A percentile compares a stretch with the other conserved stretches of the same genome.
These are phyloP conservation scores for Hypoxylon rickii DNA, from an alignment of 495 filamentous ascomycete species.

Conservation along the genomic window DNA sequence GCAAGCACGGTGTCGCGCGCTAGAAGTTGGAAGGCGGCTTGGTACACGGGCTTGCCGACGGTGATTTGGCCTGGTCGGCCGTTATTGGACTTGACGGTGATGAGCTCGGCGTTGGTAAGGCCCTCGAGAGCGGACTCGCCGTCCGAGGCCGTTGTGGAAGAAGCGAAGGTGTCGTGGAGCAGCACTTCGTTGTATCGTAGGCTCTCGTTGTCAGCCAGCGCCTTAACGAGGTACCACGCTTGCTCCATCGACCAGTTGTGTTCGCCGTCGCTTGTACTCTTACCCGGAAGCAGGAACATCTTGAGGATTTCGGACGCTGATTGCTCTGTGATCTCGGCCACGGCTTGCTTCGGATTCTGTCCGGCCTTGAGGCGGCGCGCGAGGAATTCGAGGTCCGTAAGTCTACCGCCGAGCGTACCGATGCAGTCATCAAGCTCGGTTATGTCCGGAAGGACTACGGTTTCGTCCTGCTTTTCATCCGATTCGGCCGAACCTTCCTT, in stretches of 20 bases:
- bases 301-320: constrained; percentile 88
- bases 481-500: constrained; percentile 5
- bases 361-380: constrained; percentile 88
- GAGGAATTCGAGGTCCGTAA: constrained; percentile 93
- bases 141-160: constrained; percentile 48
- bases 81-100: constrained; percentile 70
- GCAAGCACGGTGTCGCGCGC: constrained; percentile 72
- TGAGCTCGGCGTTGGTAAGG: constrained; percentile 85
- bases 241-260: constrained; percentile 78
- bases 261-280: constrained; percentile 46
- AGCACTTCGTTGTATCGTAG: constrained; percentile 84
- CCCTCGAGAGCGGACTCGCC: constrained; percentile 76
- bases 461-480: constrained; percentile 34
- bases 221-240: constrained; percentile 85
- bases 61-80: constrained; percentile 78
- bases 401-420: constrained; percentile 77
- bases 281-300: constrained; percentile 74
- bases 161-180: constrained; percentile 71
- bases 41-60: constrained; percentile 86
- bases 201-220: constrained; percentile 62
- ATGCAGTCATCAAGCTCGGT: constrained; percentile 81
- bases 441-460: constrained; percentile 50
- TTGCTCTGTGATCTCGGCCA: constrained; percentile 86
- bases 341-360: constrained; percentile 82
- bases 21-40: constrained; percentile 75